These are phyloP conservation scores for Scenedesmus sp. DNA, from an alignment of 163 green algal species.

Conservation along the genomic window DNA sequence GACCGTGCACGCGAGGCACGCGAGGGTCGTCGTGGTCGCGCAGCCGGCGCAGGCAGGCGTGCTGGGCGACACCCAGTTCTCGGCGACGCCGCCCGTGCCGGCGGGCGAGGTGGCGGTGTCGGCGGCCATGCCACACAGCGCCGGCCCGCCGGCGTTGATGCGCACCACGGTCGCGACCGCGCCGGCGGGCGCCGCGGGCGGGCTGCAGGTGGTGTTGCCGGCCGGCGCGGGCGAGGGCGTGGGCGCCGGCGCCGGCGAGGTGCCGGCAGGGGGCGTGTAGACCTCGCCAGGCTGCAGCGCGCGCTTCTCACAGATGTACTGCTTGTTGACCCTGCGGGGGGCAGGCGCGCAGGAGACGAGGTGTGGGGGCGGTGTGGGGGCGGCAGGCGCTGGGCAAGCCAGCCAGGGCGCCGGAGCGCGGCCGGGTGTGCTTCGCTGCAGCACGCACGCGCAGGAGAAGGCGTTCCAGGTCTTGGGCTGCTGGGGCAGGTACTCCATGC, in stretches of 20 bases:
- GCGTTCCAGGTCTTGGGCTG: constrained; percentile 23
- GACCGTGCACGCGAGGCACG: constrained; percentile 10
- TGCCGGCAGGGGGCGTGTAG: background rate
- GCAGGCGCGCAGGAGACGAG: too few relatives aligned
- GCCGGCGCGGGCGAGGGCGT: background rate
- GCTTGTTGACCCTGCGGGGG: constrained; percentile 19
- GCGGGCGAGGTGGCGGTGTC: background rate
- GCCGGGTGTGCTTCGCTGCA: too few relatives aligned
- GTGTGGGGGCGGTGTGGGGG: too few relatives aligned
- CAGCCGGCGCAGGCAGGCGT: background rate
- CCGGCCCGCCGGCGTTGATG: constrained; percentile 1
- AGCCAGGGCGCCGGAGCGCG: too few relatives aligned
- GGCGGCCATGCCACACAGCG: constrained; percentile 1
- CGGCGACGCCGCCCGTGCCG: background rate
- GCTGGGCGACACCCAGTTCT: constrained; percentile 7
- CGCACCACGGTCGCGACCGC: background rate
- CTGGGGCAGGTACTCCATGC: constrained; percentile 20
- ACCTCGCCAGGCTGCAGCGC: background rate
- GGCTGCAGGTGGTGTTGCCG: background rate
- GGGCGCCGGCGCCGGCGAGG: background rate
- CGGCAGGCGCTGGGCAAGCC: too few relatives aligned
- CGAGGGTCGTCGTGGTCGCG: background rate
- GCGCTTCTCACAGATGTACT: constrained; percentile 10
- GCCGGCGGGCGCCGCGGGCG: constrained; percentile 1
- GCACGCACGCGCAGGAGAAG: constrained; percentile 4